Percentiles rank a stretch among this genome's conserved stretches.
Conservation (phyloP, 2,329 filamentous ascomycete species). For the Colletotrichum ledebouriae region DNA sequence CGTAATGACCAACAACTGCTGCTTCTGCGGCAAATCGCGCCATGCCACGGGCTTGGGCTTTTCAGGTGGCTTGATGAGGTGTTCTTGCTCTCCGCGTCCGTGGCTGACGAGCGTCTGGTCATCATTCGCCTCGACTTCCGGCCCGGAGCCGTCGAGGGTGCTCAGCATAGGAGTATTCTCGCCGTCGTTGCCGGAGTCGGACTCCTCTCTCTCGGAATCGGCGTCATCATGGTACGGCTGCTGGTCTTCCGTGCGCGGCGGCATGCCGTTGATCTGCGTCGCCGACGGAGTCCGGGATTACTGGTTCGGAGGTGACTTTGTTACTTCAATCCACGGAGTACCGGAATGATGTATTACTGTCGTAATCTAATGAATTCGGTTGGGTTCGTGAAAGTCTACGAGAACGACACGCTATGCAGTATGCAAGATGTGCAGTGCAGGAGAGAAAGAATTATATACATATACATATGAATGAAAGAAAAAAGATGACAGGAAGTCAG, state of each 20-base stretch:
- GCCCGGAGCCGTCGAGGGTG: neutral
- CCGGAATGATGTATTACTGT: neutral
- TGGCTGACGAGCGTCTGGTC: constrained; percentile 7
- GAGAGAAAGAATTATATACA: neutral
- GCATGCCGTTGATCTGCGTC: neutral
- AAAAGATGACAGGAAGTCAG: neutral
- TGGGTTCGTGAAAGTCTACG: neutral
- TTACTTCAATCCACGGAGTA: neutral
- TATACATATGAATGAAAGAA: too few relatives aligned
- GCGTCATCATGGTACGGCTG: constrained; percentile 28
- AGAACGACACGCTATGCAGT: constrained; percentile 1
- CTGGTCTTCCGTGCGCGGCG: constrained; percentile 13
- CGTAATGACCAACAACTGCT: constrained; percentile 82
- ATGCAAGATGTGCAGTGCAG: neutral
- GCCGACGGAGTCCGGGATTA: neutral
- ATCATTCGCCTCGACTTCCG: constrained; percentile 24
- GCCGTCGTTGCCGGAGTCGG: constrained; percentile 4
- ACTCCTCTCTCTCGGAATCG: constrained; percentile 18
- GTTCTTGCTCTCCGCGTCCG: neutral
- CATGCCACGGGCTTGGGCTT: constrained; percentile 69
- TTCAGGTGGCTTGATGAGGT: constrained; percentile 31
- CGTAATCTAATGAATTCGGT: neutral
- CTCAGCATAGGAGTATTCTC: constrained; percentile 25
- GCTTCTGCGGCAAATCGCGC: constrained; percentile 80
- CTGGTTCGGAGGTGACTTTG: neutral